Evolutionary conservation across 2,329 filamentous ascomycete genomes (phyloP).

Genomic region (Drechslerella coelobrocha): DNA sequence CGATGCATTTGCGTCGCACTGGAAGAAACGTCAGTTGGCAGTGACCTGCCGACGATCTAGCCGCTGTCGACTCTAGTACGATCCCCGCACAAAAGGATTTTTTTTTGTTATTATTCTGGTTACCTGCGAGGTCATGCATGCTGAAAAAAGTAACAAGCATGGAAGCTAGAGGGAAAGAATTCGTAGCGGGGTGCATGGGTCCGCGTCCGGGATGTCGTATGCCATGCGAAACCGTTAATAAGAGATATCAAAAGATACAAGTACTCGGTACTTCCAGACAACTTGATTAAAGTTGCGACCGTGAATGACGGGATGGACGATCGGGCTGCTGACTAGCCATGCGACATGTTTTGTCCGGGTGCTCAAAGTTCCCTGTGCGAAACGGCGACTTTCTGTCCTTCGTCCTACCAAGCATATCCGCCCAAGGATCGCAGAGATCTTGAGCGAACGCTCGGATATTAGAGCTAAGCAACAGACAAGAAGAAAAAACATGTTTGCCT

Average conservation of each 20-base stretch:
- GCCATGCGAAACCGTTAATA: conserved; percentile 19
- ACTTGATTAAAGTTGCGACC: conserved; percentile 21
- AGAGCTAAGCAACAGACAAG: not conserved
- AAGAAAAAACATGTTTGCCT: conserved; percentile 11
- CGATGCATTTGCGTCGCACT: conserved; percentile 9
- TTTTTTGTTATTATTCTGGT: conserved; percentile 22
- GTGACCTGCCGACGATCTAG: conserved; percentile 36
- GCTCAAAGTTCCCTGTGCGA: conserved; percentile 33
- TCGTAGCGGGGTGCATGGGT: conserved; percentile 39
- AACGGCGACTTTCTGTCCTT: conserved; percentile 36
- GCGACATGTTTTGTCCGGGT: conserved; percentile 14
- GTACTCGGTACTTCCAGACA: conserved; percentile 31
- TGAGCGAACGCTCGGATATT: conserved; percentile 26
- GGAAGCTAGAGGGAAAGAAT: conserved; percentile 17
- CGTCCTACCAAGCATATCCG: conserved; percentile 18
- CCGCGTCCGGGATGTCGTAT: conserved; percentile 37
- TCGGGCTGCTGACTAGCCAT: conserved; percentile 8
- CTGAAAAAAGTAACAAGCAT: conserved; percentile 15
- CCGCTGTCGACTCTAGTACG: conserved; percentile 16
- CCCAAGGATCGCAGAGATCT: conserved; percentile 14
- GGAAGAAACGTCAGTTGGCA: conserved; percentile 44
- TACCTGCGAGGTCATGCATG: conserved; percentile 23
- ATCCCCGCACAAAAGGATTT: conserved; percentile 27
- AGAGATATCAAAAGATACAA: conserved; percentile 6
- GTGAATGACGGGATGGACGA: conserved; percentile 5